A percentile compares a stretch with the other conserved stretches of the same genome.
These are phyloP conservation scores for Nigrospora oryzae DNA, from an alignment of 2,329 filamentous ascomycete genomes.

Conservation along the genomic window DNA sequence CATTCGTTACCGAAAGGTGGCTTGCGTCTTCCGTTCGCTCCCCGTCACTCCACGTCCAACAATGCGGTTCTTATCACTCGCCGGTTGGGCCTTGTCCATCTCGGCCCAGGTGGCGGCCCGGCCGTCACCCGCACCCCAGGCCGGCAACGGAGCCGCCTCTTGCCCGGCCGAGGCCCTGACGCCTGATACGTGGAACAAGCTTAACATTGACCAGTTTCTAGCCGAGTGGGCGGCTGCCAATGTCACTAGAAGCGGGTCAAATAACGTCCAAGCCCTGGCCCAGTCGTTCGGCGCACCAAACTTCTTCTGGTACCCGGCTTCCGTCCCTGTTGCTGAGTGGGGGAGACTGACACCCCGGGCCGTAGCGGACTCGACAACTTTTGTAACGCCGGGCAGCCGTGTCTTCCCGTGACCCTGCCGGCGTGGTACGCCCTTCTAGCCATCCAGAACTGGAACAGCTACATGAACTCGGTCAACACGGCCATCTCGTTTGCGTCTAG, in stretches of 20 bases:
- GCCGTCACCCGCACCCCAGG: too few species aligned
- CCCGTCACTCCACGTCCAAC: too few species aligned
- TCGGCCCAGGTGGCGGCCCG: too few species aligned
- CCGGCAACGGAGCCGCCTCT: not conserved
- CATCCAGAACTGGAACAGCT: conserved; percentile 3
- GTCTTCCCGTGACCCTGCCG: not conserved
- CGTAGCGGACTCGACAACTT: conserved; percentile 1
- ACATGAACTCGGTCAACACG: conserved; percentile 1
- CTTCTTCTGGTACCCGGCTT: not conserved
- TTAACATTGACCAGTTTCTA: conserved; percentile 1
- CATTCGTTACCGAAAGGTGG: too few species aligned
- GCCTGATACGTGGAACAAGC: not conserved
- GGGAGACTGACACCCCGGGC: not conserved
- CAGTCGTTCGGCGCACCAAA: conserved; percentile 1
- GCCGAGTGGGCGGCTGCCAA: not conserved
- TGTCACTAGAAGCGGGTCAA: not conserved
- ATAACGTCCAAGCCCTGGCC: conserved; percentile 1
- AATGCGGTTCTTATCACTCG: too few species aligned
- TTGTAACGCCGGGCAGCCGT: conserved; percentile 1
- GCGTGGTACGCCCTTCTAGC: conserved; percentile 1
- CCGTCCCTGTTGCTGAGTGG: not conserved
- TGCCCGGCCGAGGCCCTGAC: not conserved
- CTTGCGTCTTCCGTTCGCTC: too few species aligned
- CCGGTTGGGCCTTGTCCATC: too few species aligned
- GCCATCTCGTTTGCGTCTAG: conserved; percentile 1